A percentile compares a stretch with the other conserved stretches of the same genome.
Evolutionary conservation across 2,329 filamentous ascomycete species (phyloP).

Genomic region (Cladophialophora exuberans): DNA sequence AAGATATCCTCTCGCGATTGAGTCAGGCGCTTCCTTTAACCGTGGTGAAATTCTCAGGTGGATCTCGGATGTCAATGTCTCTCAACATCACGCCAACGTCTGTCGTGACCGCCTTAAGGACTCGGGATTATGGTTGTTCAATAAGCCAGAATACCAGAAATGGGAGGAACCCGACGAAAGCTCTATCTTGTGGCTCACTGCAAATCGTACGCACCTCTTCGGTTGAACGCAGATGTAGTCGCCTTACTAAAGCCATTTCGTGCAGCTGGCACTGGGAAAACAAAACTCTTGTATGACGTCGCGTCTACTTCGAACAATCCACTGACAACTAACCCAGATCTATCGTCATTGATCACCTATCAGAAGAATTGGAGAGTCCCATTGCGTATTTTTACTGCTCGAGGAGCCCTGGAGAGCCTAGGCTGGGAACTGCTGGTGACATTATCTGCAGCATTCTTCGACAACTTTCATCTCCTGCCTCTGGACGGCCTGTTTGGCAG

Average conservation of each 20-base stretch:
- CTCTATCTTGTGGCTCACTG: not conserved
- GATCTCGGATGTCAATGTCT: not conserved
- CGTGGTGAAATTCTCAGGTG: not conserved
- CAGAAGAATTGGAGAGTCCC: not conserved
- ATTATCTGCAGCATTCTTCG: not conserved
- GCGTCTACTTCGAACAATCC: not conserved
- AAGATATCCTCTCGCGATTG: not conserved
- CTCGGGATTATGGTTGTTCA: not conserved
- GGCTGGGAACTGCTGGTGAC: not conserved
- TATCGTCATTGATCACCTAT: not conserved
- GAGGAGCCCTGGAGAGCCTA: not conserved
- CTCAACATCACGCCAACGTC: not conserved
- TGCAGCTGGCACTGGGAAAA: not conserved
- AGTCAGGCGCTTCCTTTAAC: not conserved
- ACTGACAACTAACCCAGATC: not conserved
- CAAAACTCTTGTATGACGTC: not conserved
- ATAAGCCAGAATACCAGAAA: not conserved
- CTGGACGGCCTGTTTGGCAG: not conserved
- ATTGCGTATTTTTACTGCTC: not conserved
- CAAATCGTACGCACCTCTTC: not conserved
- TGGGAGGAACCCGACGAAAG: not conserved
- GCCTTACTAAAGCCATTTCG: not conserved
- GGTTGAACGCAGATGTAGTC: not conserved
- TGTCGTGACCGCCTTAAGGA: not conserved
- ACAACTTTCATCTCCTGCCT: not conserved